These are phyloP conservation scores for Ophiosphaerella herpotricha DNA, from an alignment of 2,329 filamentous ascomycete species.

Conservation along the genomic window DNA sequence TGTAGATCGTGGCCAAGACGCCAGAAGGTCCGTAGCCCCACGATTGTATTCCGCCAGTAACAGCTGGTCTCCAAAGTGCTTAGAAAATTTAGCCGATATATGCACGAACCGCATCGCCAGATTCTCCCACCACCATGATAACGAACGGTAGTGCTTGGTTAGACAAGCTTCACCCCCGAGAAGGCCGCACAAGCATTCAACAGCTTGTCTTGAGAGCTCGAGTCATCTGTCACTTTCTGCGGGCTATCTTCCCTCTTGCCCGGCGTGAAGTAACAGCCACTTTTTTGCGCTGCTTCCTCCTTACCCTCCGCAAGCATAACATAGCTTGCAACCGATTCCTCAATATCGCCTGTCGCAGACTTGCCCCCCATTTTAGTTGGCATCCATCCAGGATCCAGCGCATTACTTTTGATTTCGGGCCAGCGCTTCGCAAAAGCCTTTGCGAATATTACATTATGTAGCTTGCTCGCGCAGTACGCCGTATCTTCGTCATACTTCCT, in stretches of 20 bases:
- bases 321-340: constrained; percentile 55
- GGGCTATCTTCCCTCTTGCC: constrained; percentile 33
- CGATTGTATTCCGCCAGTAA: constrained; percentile 24
- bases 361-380: constrained; percentile 60
- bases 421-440: constrained; percentile 58
- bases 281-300: constrained; percentile 29
- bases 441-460: constrained; percentile 61
- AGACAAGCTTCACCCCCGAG: constrained; percentile 40
- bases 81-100: constrained; percentile 12
- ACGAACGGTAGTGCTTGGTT: not conserved
- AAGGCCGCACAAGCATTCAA: constrained; percentile 46
- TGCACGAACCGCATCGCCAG: constrained; percentile 1
- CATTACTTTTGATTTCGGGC: constrained; percentile 52
- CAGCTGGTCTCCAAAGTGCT: not conserved
- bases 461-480: constrained; percentile 61
- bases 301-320: constrained; percentile 54
- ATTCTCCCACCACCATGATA: not conserved
- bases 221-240: constrained; percentile 42
- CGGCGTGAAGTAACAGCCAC: constrained; percentile 48
- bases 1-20: constrained; percentile 18
- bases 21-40: constrained; percentile 21
- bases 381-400: constrained; percentile 60
- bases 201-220: constrained; percentile 51
- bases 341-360: constrained; percentile 54
- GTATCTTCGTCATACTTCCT: constrained; percentile 39